Conservation (phyloP, 192 early-diverging fungal species). For the Entomortierella beljakovae region DNA sequence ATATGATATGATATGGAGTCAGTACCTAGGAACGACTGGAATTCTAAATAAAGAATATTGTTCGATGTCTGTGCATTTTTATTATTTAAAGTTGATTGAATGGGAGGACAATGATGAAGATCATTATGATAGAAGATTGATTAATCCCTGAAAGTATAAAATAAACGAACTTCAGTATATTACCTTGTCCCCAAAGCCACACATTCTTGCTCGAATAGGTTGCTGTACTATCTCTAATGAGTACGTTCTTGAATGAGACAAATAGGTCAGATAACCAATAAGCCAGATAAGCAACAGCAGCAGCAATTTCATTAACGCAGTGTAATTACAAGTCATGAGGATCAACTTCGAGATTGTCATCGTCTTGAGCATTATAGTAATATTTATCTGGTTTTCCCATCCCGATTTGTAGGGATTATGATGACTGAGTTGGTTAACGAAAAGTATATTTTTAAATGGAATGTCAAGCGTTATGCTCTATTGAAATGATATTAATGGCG, state of each 20-base stretch:
- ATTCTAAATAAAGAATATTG: neutral
- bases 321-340: constrained; percentile 20
- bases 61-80: constrained; percentile 1
- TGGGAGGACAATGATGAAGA: neutral
- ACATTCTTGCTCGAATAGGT: constrained; percentile 79
- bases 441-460: no score
- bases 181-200: constrained; percentile 82
- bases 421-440: no score
- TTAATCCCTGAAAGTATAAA: no score
- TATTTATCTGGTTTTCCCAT: constrained; percentile 32
- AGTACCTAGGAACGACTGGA: neutral
- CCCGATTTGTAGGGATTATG: neutral
- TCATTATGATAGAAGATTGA: neutral
- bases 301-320: neutral
- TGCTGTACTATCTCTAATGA: constrained; percentile 79
- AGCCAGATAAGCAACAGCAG: neutral
- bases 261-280: neutral
- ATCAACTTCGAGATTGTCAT: constrained; percentile 28
- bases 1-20: neutral
- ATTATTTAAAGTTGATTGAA: neutral
- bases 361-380: constrained; percentile 17
- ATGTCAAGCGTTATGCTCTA: no score
- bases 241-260: constrained; percentile 39
- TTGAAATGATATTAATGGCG: neutral
- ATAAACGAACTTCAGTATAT: no score